Evolutionary conservation across 2,329 filamentous ascomycete species (phyloP).

Genomic region (Clathrospora elynae): DNA sequence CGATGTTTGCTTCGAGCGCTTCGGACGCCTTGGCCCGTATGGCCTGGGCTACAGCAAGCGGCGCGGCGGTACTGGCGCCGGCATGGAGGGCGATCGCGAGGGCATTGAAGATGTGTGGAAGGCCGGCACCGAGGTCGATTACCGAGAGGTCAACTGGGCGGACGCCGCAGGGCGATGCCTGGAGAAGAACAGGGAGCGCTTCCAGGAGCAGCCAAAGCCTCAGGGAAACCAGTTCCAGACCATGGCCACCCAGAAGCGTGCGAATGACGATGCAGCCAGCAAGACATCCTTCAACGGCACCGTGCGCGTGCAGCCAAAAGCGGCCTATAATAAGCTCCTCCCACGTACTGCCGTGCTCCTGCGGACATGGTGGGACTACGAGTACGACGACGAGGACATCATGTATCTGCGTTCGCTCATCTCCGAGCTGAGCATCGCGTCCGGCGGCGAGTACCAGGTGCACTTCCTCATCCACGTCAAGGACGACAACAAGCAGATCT

Average conservation of each 20-base stretch:
- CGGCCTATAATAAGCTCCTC: conserved; percentile 46
- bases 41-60: conserved; percentile 82
- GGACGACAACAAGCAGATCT: conserved; percentile 77
- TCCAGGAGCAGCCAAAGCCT: conserved; percentile 52
- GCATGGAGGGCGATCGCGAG: conserved; percentile 80
- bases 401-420: conserved; percentile 82
- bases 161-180: conserved; percentile 76
- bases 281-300: conserved; percentile 17
- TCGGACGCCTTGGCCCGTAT: conserved; percentile 85
- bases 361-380: conserved; percentile 79
- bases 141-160: conserved; percentile 76
- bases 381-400: conserved; percentile 79
- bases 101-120: conserved; percentile 82
- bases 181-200: conserved; percentile 71
- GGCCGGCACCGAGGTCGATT: conserved; percentile 74
- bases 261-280: conserved; percentile 3
- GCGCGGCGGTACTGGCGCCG: conserved; percentile 81
- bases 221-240: conserved; percentile 49
- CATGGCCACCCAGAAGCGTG: conserved; percentile 42
- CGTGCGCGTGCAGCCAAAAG: conserved; percentile 26
- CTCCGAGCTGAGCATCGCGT: conserved; percentile 75
- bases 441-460: conserved; percentile 79
- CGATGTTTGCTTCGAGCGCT: conserved; percentile 91
- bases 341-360: conserved; percentile 78
- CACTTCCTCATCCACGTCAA: conserved; percentile 87